Evolutionary conservation across 371 early-diverging fungal species (phyloP), one percentile per base, ranked within the genome.

Genomic region (Mycotypha africana): DNA sequence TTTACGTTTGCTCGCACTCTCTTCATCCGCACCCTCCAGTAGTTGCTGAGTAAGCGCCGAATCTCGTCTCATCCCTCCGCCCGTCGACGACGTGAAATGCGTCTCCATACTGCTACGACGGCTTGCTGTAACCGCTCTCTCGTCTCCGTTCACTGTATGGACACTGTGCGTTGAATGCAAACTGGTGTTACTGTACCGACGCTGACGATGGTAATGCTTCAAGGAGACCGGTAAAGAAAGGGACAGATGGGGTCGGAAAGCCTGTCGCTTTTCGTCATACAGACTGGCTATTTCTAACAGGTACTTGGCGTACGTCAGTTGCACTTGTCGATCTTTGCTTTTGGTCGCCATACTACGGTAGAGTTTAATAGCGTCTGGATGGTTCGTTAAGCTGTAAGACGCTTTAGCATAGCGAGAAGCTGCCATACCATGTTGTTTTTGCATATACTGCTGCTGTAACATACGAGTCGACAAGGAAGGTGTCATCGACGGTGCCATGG

Each of bases 281-380:
- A 70, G 39, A 3, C 41, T 46, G 3, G 70, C 60, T 33, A 81
- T 72, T 47, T 85, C 81, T 10, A 89, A 60, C 15, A 89, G 60
- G 43, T 85, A 88, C 48, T 86, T 86, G 19, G 91, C 93, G 69
- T 91, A 93, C 25, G 84, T 84, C 3, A 93, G 68, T 65, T 90
- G 92, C 12, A 86, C 79, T 0, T 52, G 71, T 1, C 88, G 90
- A 57, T 93, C 93, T 20, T 77, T 74, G 39, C 81, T 84, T 35
- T 77, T 79, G 48, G 81, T 79, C 0, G 90, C 91, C 47, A 84
- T 81, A 19, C 76, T 77, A n/a, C 88, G 72, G 46, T 87, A 87
- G 36, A 76, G 62, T 49, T 79, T 74, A 38, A 84, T 57, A 4
- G 79, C 81, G 24, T 70, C 70, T 20, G 70, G 75, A 22, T 78